phyloP scores from a whole-genome alignment of 768 basidiomycete species.

The Termitomyces sp. region DNA sequence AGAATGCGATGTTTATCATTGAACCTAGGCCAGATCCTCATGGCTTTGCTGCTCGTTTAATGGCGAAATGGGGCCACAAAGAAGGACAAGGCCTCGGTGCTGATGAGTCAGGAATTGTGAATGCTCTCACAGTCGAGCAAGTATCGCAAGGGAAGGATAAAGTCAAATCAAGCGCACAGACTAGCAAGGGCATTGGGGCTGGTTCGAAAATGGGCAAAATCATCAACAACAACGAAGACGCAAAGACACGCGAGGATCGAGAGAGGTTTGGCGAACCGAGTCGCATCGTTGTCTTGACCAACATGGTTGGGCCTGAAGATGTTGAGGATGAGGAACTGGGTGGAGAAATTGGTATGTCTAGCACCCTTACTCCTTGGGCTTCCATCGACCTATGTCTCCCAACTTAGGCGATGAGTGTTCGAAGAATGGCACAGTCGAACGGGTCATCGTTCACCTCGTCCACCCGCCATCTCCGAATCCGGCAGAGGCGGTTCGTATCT shows the following conservation, averaged over 20 bases:
- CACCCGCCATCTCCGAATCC: constrained; percentile 60
- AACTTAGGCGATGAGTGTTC: constrained; percentile 80
- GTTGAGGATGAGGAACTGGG: constrained; percentile 80
- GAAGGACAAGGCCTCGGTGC: constrained; percentile 91
- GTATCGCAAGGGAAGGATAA: constrained; percentile 37
- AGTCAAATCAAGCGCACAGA: constrained; percentile 27
- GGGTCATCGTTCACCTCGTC: constrained; percentile 79
- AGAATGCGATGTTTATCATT: not conserved
- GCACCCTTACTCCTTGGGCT: not conserved
- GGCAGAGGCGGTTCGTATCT: constrained; percentile 88
- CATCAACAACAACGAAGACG: constrained; percentile 86
- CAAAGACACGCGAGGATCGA: constrained; percentile 69
- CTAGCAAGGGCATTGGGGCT: constrained; percentile 34
- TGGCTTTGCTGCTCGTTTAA: constrained; percentile 79
- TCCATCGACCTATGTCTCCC: not conserved
- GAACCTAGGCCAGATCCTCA: constrained; percentile 52
- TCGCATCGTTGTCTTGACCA: constrained; percentile 84
- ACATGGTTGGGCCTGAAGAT: constrained; percentile 85
- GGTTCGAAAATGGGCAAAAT: constrained; percentile 83
- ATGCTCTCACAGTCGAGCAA: constrained; percentile 83
- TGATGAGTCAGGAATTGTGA: constrained; percentile 81
- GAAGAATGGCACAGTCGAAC: constrained; percentile 89
- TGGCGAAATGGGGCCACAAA: constrained; percentile 97
- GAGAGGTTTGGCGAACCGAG: constrained; percentile 87
- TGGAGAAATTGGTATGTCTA: constrained; percentile 77